phyloP scores from a whole-genome alignment of 1,284 basidiomycete species.

The Austropuccinia psidii region DNA sequence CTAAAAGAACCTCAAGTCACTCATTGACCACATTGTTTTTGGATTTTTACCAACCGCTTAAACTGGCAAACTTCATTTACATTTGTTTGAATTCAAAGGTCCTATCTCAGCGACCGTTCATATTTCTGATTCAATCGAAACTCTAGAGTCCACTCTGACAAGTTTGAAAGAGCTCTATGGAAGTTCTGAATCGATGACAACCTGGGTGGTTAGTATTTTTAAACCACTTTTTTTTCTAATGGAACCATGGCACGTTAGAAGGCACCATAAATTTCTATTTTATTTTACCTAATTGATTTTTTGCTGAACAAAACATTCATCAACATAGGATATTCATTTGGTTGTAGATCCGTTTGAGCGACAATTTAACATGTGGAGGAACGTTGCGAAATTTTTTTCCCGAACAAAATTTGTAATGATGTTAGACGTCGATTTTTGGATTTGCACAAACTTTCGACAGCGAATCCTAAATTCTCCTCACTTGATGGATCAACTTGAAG shows the following conservation, averaged over 20 bases:
- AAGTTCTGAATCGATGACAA: conserved; percentile 29
- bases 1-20: not conserved
- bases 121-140: conserved; percentile 48
- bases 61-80: not conserved
- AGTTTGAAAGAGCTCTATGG: conserved; percentile 24
- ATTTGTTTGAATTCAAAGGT: conserved; percentile 48
- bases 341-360: conserved; percentile 71
- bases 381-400: conserved; percentile 68
- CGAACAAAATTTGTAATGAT: conserved; percentile 74
- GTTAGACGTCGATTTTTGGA: conserved; percentile 75
- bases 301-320: not conserved
- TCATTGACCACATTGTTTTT: too few relatives aligned
- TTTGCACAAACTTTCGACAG: conserved; percentile 67
- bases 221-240: conserved; percentile 44
- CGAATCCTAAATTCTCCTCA: conserved; percentile 51
- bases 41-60: not conserved
- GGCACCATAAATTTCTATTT: conserved; percentile 59
- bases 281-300: not conserved
- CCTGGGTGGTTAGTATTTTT: conserved; percentile 26
- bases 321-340: conserved; percentile 71
- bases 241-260: conserved; percentile 53
- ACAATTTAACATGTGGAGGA: conserved; percentile 78
- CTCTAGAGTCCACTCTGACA: conserved; percentile 3
- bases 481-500: conserved; percentile 50
- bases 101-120: conserved; percentile 75